Percentiles rank a stretch among this genome's conserved stretches.
phyloP scores from a whole-genome alignment of 2,329 filamentous ascomycete species.

The Sarocladium oryzae region DNA sequence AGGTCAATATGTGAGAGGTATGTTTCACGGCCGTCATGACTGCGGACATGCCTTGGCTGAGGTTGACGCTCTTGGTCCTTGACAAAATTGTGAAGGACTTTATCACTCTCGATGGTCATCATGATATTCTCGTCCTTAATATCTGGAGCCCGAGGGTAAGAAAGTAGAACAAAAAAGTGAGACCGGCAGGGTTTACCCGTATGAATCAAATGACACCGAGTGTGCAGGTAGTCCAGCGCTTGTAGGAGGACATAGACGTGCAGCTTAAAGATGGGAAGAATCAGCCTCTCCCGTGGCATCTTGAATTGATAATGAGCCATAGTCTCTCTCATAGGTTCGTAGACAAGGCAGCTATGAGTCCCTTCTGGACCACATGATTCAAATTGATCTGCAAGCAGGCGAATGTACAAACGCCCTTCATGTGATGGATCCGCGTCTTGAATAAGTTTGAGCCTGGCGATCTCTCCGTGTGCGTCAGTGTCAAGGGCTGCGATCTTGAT shows the following conservation, averaged over 20 bases:
- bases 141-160: constrained; percentile 10
- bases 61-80: neutral
- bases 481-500: constrained; percentile 17
- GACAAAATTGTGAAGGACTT: constrained; percentile 13
- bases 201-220: constrained; percentile 15
- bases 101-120: constrained; percentile 16
- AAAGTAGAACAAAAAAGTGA: neutral
- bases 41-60: constrained; percentile 12
- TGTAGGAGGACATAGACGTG: constrained; percentile 15
- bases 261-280: constrained; percentile 13
- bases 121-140: constrained; percentile 19
- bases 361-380: constrained; percentile 12
- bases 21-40: constrained; percentile 12
- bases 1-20: constrained; percentile 16
- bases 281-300: constrained; percentile 13
- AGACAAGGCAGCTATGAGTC: constrained; percentile 17
- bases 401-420: constrained; percentile 12
- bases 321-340: constrained; percentile 17
- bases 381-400: constrained; percentile 14
- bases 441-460: constrained; percentile 11
- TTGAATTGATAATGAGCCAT: constrained; percentile 13
- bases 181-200: constrained; percentile 14
- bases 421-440: constrained; percentile 14
- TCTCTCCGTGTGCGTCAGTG: constrained; percentile 13
- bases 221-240: constrained; percentile 16